phyloP scores from a whole-genome alignment of 768 basidiomycete genomes.

The Ephemerocybe angulata region DNA sequence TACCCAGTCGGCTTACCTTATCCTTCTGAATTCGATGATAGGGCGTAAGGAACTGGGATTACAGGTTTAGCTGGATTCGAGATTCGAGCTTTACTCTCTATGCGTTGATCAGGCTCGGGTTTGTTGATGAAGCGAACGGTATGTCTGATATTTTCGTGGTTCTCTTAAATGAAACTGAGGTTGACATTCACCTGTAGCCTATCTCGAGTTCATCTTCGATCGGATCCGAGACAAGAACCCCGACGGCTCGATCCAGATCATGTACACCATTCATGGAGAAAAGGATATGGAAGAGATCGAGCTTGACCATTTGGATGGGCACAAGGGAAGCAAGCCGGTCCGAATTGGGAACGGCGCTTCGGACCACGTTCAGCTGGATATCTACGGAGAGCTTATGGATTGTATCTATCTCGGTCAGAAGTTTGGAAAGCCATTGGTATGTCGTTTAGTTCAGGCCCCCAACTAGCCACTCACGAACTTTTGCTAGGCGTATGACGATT shows the following conservation, averaged over 20 bases:
- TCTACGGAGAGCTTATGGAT: slow-evolving; percentile 96
- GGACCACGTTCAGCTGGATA: slow-evolving; percentile 91
- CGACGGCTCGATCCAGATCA: slow-evolving; percentile 92
- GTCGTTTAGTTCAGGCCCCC: slow-evolving; percentile 19
- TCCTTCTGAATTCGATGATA: background rate
- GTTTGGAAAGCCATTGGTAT: slow-evolving; percentile 73
- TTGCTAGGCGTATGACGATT: slow-evolving; percentile 38
- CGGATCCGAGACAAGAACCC: slow-evolving; percentile 79
- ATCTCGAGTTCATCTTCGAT: slow-evolving; percentile 88
- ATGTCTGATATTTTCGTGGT: slow-evolving; percentile 13
- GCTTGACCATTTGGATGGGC: slow-evolving; percentile 82
- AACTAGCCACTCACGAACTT: background rate
- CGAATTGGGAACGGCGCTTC: slow-evolving; percentile 96
- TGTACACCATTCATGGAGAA: slow-evolving; percentile 93
- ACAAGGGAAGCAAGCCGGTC: slow-evolving; percentile 81
- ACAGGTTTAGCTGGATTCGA: slow-evolving; percentile 85
- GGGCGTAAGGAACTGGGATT: slow-evolving; percentile 45
- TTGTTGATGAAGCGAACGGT: slow-evolving; percentile 90
- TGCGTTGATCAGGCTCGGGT: slow-evolving; percentile 88
- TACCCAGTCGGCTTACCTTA: background rate
- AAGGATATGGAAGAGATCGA: slow-evolving; percentile 85
- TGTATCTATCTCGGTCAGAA: slow-evolving; percentile 97
- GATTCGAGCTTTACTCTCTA: slow-evolving; percentile 96
- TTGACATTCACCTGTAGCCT: slow-evolving; percentile 44
- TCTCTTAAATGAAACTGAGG: background rate